Percentiles rank a stretch among this genome's conserved stretches.
phyloP scores from a whole-genome alignment of 164 flowering plant species.

The Houttuynia cordata region DNA sequence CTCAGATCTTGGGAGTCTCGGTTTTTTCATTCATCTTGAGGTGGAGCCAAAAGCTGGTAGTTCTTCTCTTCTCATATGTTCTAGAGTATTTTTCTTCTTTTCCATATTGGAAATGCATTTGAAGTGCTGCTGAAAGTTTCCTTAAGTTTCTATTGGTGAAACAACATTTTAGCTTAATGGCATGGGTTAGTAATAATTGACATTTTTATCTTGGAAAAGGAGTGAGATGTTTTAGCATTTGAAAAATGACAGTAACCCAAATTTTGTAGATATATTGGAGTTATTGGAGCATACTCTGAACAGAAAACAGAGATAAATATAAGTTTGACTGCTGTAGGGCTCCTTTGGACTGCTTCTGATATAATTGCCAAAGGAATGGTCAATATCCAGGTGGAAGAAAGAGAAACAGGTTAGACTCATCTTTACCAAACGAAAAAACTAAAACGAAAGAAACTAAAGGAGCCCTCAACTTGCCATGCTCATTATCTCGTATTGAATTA shows the following conservation, averaged over 20 bases:
- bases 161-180: too few relatives aligned
- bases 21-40: too few relatives aligned
- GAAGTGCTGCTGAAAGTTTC: too few relatives aligned
- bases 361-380: slow-evolving; percentile 66
- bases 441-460: too few relatives aligned
- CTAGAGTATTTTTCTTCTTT: too few relatives aligned
- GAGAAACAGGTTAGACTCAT: slow-evolving; percentile 29
- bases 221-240: background rate
- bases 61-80: too few relatives aligned
- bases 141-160: too few relatives aligned
- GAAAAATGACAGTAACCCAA: background rate
- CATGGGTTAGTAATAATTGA: background rate
- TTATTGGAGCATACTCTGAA: slow-evolving; percentile 87
- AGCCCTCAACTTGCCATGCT: background rate
- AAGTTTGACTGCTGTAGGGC: slow-evolving; percentile 95
- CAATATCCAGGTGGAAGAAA: slow-evolving; percentile 22
- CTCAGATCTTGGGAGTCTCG: too few relatives aligned
- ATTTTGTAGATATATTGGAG: slow-evolving; percentile 76
- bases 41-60: too few relatives aligned
- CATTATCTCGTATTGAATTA: background rate
- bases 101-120: too few relatives aligned
- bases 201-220: background rate
- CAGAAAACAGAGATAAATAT: slow-evolving; percentile 93
- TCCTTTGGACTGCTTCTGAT: slow-evolving; percentile 93
- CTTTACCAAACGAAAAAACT: too few relatives aligned